These are phyloP conservation scores for Arthrobotrys pseudoclavata DNA, from an alignment of 2,329 filamentous ascomycete genomes.

Conservation along the genomic window DNA sequence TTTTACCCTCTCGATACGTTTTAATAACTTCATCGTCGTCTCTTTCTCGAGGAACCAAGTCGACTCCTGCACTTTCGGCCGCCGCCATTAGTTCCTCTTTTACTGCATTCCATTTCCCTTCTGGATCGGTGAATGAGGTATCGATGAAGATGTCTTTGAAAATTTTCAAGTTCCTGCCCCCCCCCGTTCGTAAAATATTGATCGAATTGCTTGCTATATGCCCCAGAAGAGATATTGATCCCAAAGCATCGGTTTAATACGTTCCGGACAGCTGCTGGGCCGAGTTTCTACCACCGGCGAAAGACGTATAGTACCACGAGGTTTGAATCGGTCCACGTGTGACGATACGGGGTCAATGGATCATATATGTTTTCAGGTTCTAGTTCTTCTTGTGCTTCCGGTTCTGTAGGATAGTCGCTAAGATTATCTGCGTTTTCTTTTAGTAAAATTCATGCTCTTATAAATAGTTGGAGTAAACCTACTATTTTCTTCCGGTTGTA, in stretches of 20 bases:
- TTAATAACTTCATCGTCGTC: slow-evolving; percentile 38
- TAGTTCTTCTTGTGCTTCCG: slow-evolving; percentile 1
- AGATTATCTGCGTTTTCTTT: not conserved
- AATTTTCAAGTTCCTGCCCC: slow-evolving; percentile 31
- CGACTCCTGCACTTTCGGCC: slow-evolving; percentile 29
- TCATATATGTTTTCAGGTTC: slow-evolving; percentile 17
- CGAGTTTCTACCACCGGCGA: slow-evolving; percentile 40
- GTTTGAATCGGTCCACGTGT: slow-evolving; percentile 31
- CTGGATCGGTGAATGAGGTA: slow-evolving; percentile 41
- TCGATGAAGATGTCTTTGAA: slow-evolving; percentile 50
- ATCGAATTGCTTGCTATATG: slow-evolving; percentile 54
- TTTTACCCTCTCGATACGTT: slow-evolving; percentile 18
- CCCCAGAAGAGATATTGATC: slow-evolving; percentile 44
- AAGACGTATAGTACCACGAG: slow-evolving; percentile 42
- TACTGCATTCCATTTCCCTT: slow-evolving; percentile 22
- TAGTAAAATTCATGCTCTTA: not conserved
- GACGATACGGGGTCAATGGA: slow-evolving; percentile 21
- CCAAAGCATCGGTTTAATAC: slow-evolving; percentile 50
- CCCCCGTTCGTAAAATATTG: slow-evolving; percentile 29
- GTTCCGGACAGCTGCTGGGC: slow-evolving; percentile 34
- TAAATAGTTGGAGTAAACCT: not conserved
- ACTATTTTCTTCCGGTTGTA: not conserved
- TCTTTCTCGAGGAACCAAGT: slow-evolving; percentile 8
- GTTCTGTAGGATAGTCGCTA: not conserved
- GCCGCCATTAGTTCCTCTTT: slow-evolving; percentile 48